These are phyloP conservation scores for Primulina tabacum DNA, from an alignment of 257 asterid genomes.

Conservation along the genomic window DNA sequence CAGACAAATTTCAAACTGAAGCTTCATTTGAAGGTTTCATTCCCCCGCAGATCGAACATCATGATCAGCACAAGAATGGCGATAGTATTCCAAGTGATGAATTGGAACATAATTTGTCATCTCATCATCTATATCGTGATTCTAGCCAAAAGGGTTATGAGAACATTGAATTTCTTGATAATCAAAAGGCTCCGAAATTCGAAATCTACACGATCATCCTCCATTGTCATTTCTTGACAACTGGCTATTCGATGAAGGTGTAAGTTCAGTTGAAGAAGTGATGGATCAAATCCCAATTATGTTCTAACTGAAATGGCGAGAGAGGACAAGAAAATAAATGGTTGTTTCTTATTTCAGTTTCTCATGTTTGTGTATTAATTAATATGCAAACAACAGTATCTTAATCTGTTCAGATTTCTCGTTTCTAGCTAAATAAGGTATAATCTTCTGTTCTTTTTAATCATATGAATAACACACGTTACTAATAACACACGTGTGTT, in stretches of 20 bases:
- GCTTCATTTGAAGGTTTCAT: conserved; percentile 32
- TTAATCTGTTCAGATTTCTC: too few relatives aligned
- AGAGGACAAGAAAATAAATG: too few relatives aligned
- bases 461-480: too few relatives aligned
- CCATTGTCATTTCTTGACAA: conserved; percentile 78
- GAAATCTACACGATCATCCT: conserved; percentile 34
- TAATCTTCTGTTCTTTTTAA: too few relatives aligned
- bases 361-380: too few relatives aligned
- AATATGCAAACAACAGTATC: too few relatives aligned
- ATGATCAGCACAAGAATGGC: conserved; percentile 19
- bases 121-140: conserved; percentile 35
- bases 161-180: conserved; percentile 32
- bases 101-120: conserved; percentile 40
- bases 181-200: conserved; percentile 29
- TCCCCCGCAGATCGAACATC: conserved; percentile 20
- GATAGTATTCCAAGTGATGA: conserved; percentile 26
- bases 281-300: conserved; percentile 60
- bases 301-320: conserved; percentile 29
- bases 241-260: conserved; percentile 82
- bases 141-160: conserved; percentile 50
- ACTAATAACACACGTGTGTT: too few relatives aligned
- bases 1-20: background rate
- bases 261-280: conserved; percentile 55
- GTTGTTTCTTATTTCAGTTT: too few relatives aligned
- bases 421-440: too few relatives aligned